phyloP scores from a whole-genome alignment of 768 basidiomycete genomes.

The Flagelloscypha sp. region DNA sequence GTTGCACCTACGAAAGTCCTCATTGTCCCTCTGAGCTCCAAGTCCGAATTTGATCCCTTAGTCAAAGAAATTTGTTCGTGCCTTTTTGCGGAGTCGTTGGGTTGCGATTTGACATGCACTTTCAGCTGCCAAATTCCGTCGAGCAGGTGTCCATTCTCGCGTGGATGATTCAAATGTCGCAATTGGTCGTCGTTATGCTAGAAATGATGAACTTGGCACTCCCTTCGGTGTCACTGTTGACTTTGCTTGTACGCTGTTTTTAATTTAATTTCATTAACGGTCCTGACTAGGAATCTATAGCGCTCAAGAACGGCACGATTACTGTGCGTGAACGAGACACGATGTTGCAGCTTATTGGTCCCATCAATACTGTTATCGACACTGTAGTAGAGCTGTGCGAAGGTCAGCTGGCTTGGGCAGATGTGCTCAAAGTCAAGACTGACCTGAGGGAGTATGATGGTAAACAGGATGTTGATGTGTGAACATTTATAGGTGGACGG shows the following conservation, averaged over 20 bases:
- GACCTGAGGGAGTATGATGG: conserved; percentile 85
- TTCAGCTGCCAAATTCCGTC: conserved; percentile 78
- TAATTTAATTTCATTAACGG: conserved; percentile 1
- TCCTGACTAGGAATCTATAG: conserved; percentile 30
- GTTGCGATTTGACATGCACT: conserved; percentile 12
- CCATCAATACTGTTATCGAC: conserved; percentile 80
- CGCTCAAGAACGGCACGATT: conserved; percentile 86
- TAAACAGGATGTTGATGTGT: conserved; percentile 78
- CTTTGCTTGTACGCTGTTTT: conserved; percentile 59
- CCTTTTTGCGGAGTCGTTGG: neutral
- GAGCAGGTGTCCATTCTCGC: conserved; percentile 82
- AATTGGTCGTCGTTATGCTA: conserved; percentile 94
- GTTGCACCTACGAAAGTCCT: conserved; percentile 96
- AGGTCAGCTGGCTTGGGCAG: conserved; percentile 69
- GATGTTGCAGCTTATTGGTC: conserved; percentile 84
- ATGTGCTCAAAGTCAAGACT: no score
- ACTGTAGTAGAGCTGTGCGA: conserved; percentile 73
- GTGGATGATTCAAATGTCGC: conserved; percentile 94
- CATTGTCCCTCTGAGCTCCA: conserved; percentile 88
- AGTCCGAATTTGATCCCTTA: conserved; percentile 75
- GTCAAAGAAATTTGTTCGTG: conserved; percentile 86
- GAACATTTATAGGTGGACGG: conserved; percentile 10
- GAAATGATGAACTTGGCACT: conserved; percentile 97
- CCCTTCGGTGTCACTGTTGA: conserved; percentile 95
- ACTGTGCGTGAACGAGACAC: conserved; percentile 95